Conservation (phyloP, 306 rosid species). For the Prosopis cineraria region DNA sequence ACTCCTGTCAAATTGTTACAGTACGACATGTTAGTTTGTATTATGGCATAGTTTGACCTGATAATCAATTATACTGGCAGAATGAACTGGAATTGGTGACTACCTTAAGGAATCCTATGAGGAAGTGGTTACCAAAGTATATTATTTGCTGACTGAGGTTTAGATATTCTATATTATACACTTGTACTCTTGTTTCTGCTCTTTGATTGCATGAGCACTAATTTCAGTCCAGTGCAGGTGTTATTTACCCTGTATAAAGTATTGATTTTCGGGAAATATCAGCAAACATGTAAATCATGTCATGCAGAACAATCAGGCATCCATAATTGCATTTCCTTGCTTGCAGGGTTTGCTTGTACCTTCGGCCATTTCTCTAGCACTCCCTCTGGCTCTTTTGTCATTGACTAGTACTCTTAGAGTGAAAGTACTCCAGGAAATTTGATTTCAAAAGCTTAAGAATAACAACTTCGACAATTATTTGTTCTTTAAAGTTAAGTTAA, state of each 20-base stretch:
- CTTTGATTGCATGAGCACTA: slow-evolving; percentile 12
- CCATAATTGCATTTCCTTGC: slow-evolving; percentile 27
- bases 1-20: slow-evolving; percentile 22
- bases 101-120: neutral
- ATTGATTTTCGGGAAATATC: neutral
- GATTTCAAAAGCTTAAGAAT: slow-evolving; percentile 18
- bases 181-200: slow-evolving; percentile 11
- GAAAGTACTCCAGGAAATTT: slow-evolving; percentile 28
- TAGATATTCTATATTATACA: slow-evolving; percentile 1
- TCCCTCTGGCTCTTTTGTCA: slow-evolving; percentile 87
- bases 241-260: neutral
- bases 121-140: neutral
- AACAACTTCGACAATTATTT: slow-evolving; percentile 34
- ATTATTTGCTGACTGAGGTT: neutral
- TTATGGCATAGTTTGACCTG: neutral
- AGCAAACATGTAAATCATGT: neutral
- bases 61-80: slow-evolving; percentile 6
- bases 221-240: slow-evolving; percentile 16
- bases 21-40: slow-evolving; percentile 2
- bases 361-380: slow-evolving; percentile 73
- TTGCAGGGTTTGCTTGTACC: slow-evolving; percentile 75
- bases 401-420: slow-evolving; percentile 59
- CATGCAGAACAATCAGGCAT: neutral
- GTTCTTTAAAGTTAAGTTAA: slow-evolving; percentile 71
- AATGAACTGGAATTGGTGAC: slow-evolving; percentile 1